Base-by-base conservation (phyloP, 768 basidiomycete genomes). In the Hypholoma sublateritium region DNA sequence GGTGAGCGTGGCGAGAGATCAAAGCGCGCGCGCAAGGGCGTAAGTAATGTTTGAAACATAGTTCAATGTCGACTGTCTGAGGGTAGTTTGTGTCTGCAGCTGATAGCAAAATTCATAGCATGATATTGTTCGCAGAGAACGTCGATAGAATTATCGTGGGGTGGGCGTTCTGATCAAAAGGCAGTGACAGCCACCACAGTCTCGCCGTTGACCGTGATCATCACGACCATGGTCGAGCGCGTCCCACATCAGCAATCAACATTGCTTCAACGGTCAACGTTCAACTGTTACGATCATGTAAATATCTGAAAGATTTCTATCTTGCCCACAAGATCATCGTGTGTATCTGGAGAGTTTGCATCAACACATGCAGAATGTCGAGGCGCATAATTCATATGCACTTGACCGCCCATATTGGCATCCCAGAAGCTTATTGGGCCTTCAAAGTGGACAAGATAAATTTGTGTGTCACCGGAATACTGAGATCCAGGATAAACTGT, bases 1-100 rank as follows among this genome's bases (percentile, higher is more conserved):
- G 62, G 64, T 16, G 66, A 60, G 44, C 63, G 62, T 28, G 75
- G 74, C 34, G 73, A 72, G n/a, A 75, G 61, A 62, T 86, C 83
- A 59, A 86, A 84, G 52, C 78, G 74, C 22, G 79, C 77, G 57
- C 80, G 82, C 48, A 87, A 69, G 17, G 86, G 86, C 37, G 83
- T 83, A 12, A 88, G 71, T 12, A 87, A 69, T 45, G 79, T 81
- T 58, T 80, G 80, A 50, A 87, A 67, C 86, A 88, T 88, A 51
- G 44, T 59, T 37, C 47, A 42, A 13, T 49, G 21, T 14, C 22
- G 24, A 28, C 46, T 47, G 46, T 24, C n/a, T n/a, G n/a, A 11
- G 25, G 37, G n/a, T 56, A 49, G 55, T 34, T 17, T 48, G 36
- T 48, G 46, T 39, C 11, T 44, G 43, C 45, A 22, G 34, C 5